A percentile compares a stretch with the other conserved stretches of the same genome.
phyloP scores from a whole-genome alignment of 257 asterid species.

The Nicotiana knightiana region DNA sequence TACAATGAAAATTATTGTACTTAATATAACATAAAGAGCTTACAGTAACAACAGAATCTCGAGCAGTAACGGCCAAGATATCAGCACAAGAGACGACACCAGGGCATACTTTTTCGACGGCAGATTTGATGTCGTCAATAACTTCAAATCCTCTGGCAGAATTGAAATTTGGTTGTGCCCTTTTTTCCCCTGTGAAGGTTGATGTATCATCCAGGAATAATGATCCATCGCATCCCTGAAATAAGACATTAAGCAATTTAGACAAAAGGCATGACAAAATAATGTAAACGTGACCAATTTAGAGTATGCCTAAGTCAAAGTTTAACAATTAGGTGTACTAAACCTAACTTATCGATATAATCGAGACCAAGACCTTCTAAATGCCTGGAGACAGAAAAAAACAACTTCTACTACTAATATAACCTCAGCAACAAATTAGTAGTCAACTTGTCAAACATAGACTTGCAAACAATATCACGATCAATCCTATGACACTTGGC shows the following conservation, averaged over 20 bases:
- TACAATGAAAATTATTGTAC: background rate
- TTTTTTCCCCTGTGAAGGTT: slow-evolving; percentile 66
- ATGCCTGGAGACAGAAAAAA: background rate
- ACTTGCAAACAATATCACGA: background rate
- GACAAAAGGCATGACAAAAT: background rate
- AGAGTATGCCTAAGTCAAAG: background rate
- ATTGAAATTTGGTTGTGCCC: slow-evolving; percentile 58
- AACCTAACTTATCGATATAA: background rate
- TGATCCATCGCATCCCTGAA: slow-evolving; percentile 91
- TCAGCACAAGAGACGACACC: slow-evolving; percentile 82
- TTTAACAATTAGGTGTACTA: background rate
- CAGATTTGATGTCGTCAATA: slow-evolving; percentile 66
- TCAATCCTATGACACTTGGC: background rate
- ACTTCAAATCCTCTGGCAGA: slow-evolving; percentile 79
- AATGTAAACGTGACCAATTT: background rate
- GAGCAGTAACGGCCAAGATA: slow-evolving; percentile 59
- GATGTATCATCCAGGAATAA: slow-evolving; percentile 81
- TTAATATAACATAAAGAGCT: slow-evolving; percentile 1
- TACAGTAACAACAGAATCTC: slow-evolving; percentile 67
- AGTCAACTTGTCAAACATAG: background rate
- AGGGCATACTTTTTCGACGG: slow-evolving; percentile 66
- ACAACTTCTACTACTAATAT: background rate
- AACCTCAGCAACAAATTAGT: background rate
- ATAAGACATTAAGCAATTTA: background rate
- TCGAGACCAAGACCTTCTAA: background rate